These are phyloP conservation scores for Coemansia sp. DNA, from an alignment of 192 early-diverging fungal species.

Conservation along the genomic window DNA sequence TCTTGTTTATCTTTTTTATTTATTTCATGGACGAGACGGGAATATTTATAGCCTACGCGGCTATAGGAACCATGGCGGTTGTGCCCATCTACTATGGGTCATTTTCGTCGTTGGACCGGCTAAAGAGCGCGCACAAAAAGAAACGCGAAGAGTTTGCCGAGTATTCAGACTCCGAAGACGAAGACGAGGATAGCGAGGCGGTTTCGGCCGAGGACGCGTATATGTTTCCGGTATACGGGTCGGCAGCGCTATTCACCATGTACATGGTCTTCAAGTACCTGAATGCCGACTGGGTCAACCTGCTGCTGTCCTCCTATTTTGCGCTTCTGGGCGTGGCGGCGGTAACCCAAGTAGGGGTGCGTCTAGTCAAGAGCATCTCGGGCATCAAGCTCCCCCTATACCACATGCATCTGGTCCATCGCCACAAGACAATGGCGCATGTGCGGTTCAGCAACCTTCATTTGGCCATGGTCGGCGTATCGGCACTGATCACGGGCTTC, in stretches of 20 bases:
- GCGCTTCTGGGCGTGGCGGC: constrained; percentile 78
- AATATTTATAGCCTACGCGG: constrained; percentile 74
- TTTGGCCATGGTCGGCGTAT: constrained; percentile 56
- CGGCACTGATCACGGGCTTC: constrained; percentile 62
- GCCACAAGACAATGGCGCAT: constrained; percentile 17
- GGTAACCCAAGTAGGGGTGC: constrained; percentile 62
- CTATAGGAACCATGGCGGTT: constrained; percentile 81
- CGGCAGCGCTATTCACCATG: constrained; percentile 71
- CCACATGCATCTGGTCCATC: constrained; percentile 60
- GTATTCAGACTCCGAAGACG: constrained; percentile 63
- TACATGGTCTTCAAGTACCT: constrained; percentile 87
- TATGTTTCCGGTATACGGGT: constrained; percentile 91
- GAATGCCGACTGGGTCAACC: constrained; percentile 80
- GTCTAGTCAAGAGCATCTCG: constrained; percentile 49
- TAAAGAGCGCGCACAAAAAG: constrained; percentile 51
- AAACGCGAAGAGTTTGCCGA: constrained; percentile 39
- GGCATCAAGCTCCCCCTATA: constrained; percentile 68
- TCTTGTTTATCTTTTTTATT: not conserved
- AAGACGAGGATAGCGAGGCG: constrained; percentile 71
- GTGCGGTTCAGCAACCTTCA: constrained; percentile 68
- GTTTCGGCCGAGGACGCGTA: constrained; percentile 87
- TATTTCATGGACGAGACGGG: constrained; percentile 23
- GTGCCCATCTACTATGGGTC: constrained; percentile 87
- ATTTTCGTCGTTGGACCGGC: constrained; percentile 63
- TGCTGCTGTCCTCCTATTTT: constrained; percentile 83